Evolutionary conservation across 768 basidiomycete species (phyloP).

Genomic region (Lentinula lateritia): DNA sequence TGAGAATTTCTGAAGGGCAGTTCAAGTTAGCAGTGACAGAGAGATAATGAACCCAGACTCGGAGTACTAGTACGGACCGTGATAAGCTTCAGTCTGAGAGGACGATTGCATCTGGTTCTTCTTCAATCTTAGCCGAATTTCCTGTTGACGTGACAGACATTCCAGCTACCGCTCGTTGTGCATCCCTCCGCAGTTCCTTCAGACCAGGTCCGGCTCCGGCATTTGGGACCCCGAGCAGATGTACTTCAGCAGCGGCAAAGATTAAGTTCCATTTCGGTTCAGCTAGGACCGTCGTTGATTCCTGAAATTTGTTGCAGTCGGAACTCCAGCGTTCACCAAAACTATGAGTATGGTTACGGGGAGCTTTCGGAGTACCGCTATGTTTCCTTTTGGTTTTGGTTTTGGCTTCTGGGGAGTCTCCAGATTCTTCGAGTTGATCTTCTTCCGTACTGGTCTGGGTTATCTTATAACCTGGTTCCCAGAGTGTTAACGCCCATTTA

Average conservation of each 20-base stretch:
- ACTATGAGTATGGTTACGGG: background rate
- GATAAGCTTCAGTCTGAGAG: background rate
- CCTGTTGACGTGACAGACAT: background rate
- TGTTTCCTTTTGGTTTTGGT: no score
- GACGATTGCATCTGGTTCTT: background rate
- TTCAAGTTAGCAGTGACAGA: no score
- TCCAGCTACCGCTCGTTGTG: no score
- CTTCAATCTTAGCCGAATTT: slow-evolving; percentile 9
- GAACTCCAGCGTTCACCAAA: background rate
- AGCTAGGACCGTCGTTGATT: background rate
- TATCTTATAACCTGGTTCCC: no score
- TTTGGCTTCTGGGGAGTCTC: no score
- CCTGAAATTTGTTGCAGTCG: background rate
- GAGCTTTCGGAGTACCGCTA: no score
- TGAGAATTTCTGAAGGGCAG: no score
- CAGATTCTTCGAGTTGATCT: no score
- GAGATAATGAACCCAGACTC: background rate
- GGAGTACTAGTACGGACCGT: no score
- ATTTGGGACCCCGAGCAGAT: background rate
- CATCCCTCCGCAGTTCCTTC: background rate
- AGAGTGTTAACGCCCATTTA: no score
- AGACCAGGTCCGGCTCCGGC: background rate
- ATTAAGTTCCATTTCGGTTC: background rate
- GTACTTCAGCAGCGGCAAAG: background rate
- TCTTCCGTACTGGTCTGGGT: no score